These are phyloP conservation scores for Rubia yunnanensis DNA, from an alignment of 257 asterid species.

Conservation along the genomic window DNA sequence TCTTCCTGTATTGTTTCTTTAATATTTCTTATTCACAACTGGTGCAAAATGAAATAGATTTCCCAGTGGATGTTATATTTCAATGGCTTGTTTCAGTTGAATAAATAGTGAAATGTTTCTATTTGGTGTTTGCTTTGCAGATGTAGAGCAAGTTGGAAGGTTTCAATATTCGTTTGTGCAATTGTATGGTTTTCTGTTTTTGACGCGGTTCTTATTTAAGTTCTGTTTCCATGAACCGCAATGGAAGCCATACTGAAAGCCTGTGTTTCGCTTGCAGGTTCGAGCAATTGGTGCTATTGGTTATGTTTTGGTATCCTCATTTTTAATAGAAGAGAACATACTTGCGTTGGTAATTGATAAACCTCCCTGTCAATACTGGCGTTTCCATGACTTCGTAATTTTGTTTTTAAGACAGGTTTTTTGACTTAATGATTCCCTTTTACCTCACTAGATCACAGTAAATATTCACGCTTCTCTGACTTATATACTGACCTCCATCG, in stretches of 20 bases:
- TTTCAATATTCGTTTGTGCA: conserved; percentile 68
- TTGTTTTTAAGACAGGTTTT: not conserved
- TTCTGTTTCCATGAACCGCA: not conserved
- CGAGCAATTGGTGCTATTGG: conserved; percentile 81
- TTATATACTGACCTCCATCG: conserved; percentile 48
- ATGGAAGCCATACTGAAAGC: conserved; percentile 7
- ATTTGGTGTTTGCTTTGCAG: conserved; percentile 20
- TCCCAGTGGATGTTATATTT: not conserved
- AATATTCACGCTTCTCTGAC: conserved; percentile 77
- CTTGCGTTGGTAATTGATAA: conserved; percentile 57
- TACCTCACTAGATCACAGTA: conserved; percentile 56
- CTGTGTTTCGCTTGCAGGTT: conserved; percentile 41
- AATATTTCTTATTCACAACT: not conserved
- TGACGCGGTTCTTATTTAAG: conserved; percentile 16
- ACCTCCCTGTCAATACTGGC: conserved; percentile 1
- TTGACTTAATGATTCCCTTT: not conserved
- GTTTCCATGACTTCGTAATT: not conserved
- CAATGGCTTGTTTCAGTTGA: too few relatives aligned
- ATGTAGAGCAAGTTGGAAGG: conserved; percentile 60
- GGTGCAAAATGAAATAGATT: not conserved
- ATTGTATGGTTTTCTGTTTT: conserved; percentile 39
- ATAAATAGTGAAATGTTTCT: not conserved
- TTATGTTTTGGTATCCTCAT: conserved; percentile 70
- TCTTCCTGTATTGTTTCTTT: too few relatives aligned
- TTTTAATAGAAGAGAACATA: conserved; percentile 85